Evolutionary conservation across 2,329 filamentous ascomycete species (phyloP), one percentile per base, ranked within the genome.

Genomic region (Calonectria fujianensis): DNA sequence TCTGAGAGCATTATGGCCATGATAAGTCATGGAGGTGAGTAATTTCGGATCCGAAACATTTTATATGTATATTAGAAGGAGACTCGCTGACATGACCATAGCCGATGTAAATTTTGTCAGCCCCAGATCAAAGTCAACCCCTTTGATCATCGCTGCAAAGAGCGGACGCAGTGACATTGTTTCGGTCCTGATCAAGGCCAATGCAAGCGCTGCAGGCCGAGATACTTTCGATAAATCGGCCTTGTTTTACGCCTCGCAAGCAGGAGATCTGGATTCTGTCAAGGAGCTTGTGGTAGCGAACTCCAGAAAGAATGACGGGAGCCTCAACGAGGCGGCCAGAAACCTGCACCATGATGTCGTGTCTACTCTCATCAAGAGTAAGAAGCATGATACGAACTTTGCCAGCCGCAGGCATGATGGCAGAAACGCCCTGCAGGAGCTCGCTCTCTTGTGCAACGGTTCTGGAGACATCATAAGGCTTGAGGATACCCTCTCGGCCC

Each of bases 251-350:
- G 61, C 71, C 7, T 70, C 72, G 4, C 50, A 39, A 65, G n/a
- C 20, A 9, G 74, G 70, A 6, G 45, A 75, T 24, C 5, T 70
- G 11, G 61, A 29, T 9, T 54, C 70, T 16, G 66, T 64, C 14
- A 63, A 70, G 16, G 41, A 59, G 8, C 70, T 75, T 37, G 24
- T 71, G 20, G 61, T 45, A 4, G 70, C 51, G 16, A 70, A 68
- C 2, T 57, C 67, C 7, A 68, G 51, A 16, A 16, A n/a, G 2
- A 52, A 69, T 24, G 74, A 75, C 31, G 65, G 74, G 14, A 75
- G 74, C 45, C 70, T 75, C 45, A 67, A 75, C 24, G 74, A 75
- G 27, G 74, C 74, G 24, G 70, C 74, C 8, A 69, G 74, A 65
- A 75, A 75, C 35, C 41, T 75, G 1, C 74, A 73, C 35, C 54